Conservation (phyloP, 805 yeast genomes). For the Saccharomyces jurei region DNA sequence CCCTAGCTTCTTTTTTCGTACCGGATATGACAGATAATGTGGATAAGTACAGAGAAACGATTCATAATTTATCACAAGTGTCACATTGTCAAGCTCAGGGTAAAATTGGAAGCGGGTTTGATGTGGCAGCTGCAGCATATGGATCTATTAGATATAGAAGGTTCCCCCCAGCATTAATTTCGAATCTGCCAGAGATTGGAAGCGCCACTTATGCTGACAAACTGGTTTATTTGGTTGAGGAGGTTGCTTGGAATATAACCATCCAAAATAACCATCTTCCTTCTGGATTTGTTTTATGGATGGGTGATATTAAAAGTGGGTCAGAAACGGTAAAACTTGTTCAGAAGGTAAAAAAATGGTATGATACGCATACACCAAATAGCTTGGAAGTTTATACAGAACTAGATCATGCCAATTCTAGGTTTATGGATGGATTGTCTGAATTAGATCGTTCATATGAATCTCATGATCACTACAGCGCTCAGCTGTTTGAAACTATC, state of each 20-base stretch:
- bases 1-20: slow-evolving; percentile 45
- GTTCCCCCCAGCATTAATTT: slow-evolving; percentile 52
- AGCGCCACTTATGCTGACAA: slow-evolving; percentile 21
- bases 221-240: slow-evolving; percentile 34
- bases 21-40: slow-evolving; percentile 19
- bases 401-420: slow-evolving; percentile 52
- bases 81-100: slow-evolving; percentile 93
- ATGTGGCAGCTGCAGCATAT: slow-evolving; percentile 89
- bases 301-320: slow-evolving; percentile 93
- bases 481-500: slow-evolving; percentile 1
- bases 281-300: slow-evolving; percentile 53
- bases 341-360: slow-evolving; percentile 67
- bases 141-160: slow-evolving; percentile 82
- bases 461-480: neutral
- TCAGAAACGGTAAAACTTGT: slow-evolving; percentile 93
- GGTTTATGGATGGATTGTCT: slow-evolving; percentile 43
- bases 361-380: slow-evolving; percentile 40
- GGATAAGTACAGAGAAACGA: slow-evolving; percentile 22
- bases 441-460: slow-evolving; percentile 32
- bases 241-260: slow-evolving; percentile 53
- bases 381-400: slow-evolving; percentile 45
- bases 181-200: slow-evolving; percentile 25
- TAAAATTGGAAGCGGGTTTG: slow-evolving; percentile 95
- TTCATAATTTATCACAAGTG: slow-evolving; percentile 81
- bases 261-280: slow-evolving; percentile 57